Percentiles rank a stretch among this genome's conserved stretches.
Conservation (phyloP, 306 rosid species). For the Fagus crenata region DNA sequence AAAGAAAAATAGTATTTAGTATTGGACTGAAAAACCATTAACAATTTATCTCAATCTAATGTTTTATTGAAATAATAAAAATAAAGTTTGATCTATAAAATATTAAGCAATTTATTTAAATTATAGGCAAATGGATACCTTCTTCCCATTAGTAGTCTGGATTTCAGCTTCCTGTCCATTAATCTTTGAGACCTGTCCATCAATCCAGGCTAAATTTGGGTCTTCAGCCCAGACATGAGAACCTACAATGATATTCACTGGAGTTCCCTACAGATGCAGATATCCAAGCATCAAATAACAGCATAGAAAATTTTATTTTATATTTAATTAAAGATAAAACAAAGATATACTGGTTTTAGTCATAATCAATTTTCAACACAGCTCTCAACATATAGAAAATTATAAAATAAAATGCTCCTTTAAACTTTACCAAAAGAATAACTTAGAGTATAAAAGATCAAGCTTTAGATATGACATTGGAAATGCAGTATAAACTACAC, state of each 20-base stretch:
- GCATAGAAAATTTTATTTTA: neutral
- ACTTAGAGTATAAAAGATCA: neutral
- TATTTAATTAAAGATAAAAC: neutral
- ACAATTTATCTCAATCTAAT: neutral
- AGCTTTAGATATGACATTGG: neutral
- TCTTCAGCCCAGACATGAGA: slow-evolving; percentile 95
- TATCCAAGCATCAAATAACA: slow-evolving; percentile 21
- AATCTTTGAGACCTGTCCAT: slow-evolving; percentile 80
- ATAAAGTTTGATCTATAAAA: slow-evolving; percentile 1
- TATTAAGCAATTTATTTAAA: slow-evolving; percentile 1
- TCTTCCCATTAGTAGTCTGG: slow-evolving; percentile 59
- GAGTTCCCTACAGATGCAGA: slow-evolving; percentile 71
- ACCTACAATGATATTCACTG: slow-evolving; percentile 84
- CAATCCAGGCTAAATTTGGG: slow-evolving; percentile 66
- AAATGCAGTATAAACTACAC: neutral
- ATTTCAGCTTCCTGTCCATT: slow-evolving; percentile 74
- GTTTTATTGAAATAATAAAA: neutral
- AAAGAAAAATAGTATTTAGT: neutral
- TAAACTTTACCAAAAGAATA: neutral
- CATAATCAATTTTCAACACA: neutral
- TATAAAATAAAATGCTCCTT: neutral
- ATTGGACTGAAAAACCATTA: slow-evolving; percentile 1
- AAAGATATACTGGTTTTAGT: slow-evolving; percentile 18
- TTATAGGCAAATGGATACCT: slow-evolving; percentile 42
- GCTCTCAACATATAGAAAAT: neutral